Base-by-base conservation (phyloP, 495 filamentous ascomycete genomes). In the Penicillium canariense region DNA sequence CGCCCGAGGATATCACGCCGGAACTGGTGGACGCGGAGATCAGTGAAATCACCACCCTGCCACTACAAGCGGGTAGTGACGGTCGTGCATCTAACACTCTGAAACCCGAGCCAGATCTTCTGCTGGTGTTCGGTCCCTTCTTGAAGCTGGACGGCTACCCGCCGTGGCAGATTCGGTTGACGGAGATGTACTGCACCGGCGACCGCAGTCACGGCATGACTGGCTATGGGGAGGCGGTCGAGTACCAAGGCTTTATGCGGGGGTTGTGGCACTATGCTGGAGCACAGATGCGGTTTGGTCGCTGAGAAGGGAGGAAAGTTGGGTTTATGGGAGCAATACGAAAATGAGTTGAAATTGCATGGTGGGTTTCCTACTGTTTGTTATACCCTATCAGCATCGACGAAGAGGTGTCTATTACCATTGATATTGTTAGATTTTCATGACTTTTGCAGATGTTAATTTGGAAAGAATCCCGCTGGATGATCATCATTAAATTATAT, bases 11-110 rank as follows among this genome's bases (percentile, higher is more conserved):
- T 66, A 91, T 98, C 54, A 89, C 81, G 36, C 74, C 81, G 15
- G 90, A 96, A 56, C 74, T 98, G 35, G 84, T 98, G n/a, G 91
- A 98, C 66, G 86, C 87, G 7, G 94, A 97, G 70, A 77, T 98
- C 47, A 83, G 75, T 35, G 85, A 85, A 55, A 81, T 77, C 50
- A 81, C 74, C 11, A 68, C 73, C 0, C 72, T 67, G 11, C 73
- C 74, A 5, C 58, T 74, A 3, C 58, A 68, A 20, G 34, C 47
- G 14, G 35, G 20, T 7, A n/a, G n/a, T n/a, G n/a, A n/a, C n/a
- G 56, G 56, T 0, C 30, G 32, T 50, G 4, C 25, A 14, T 34
- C 35, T 8, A 39, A 48, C 12, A 40, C 58, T 0, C 35, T 74
- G 4, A 76, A 74, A 38, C 67, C 72, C 2, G 94, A 98, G 69